A percentile compares a stretch with the other conserved stretches of the same genome.
Evolutionary conservation across 495 filamentous ascomycete species (phyloP).

Genomic region (Barbatosphaeria neglecta): DNA sequence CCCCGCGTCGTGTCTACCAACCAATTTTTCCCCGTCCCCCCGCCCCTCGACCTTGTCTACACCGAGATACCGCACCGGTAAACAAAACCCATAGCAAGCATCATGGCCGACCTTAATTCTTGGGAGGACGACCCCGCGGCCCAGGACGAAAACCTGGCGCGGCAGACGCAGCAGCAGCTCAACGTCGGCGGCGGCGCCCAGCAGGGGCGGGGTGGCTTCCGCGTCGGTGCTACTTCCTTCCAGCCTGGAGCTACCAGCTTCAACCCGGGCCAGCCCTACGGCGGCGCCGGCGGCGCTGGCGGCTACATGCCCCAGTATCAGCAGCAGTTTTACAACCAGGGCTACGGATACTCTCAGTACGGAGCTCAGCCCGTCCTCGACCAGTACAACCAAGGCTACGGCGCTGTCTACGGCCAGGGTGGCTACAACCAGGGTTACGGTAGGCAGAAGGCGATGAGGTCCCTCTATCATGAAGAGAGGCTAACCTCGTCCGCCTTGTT

Average conservation of each 20-base stretch:
- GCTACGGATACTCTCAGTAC: conserved; percentile 46
- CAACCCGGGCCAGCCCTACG: conserved; percentile 59
- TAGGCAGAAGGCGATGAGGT: conserved; percentile 12
- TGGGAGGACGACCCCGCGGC: conserved; percentile 93
- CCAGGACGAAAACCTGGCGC: conserved; percentile 74
- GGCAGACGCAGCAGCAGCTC: conserved; percentile 66
- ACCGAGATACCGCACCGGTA: not conserved
- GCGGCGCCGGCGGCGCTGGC: conserved; percentile 25
- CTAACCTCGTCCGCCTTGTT: conserved; percentile 15
- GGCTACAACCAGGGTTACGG: conserved; percentile 54
- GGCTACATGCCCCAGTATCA: conserved; percentile 35
- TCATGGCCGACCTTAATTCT: conserved; percentile 54
- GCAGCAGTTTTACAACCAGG: conserved; percentile 37
- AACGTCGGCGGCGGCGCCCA: conserved; percentile 43
- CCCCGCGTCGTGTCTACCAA: not conserved
- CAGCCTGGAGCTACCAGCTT: conserved; percentile 67
- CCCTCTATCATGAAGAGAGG: conserved; percentile 11
- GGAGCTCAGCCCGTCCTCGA: conserved; percentile 40
- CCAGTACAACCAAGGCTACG: conserved; percentile 46
- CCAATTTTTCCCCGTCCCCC: no score
- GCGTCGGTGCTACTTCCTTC: conserved; percentile 70
- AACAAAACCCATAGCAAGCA: conserved; percentile 14
- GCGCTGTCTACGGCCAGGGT: conserved; percentile 33
- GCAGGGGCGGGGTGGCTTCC: conserved; percentile 47
- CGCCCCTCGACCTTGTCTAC: no score